These are phyloP conservation scores for Geotrichum candidum DNA, from an alignment of 1,139 yeast species.

Conservation along the genomic window DNA sequence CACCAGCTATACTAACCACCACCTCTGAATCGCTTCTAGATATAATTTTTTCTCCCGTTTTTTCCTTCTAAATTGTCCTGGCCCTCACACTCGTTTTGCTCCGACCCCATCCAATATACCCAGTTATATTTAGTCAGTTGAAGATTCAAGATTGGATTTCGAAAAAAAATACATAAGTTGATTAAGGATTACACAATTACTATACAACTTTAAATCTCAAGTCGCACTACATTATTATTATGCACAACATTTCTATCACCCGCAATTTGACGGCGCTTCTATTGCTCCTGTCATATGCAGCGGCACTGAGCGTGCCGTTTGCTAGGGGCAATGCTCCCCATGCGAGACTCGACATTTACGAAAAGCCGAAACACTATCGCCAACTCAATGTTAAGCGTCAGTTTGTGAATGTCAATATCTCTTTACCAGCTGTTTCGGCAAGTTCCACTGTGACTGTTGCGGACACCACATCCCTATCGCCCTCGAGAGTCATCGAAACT, in stretches of 20 bases:
- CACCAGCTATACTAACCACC: neutral
- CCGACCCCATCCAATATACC: neutral
- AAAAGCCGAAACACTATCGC: conserved; percentile 19
- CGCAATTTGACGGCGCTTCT: neutral
- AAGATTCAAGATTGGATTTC: neutral
- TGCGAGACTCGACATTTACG: conserved; percentile 4
- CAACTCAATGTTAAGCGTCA: conserved; percentile 19
- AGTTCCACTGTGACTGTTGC: neutral
- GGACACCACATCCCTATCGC: neutral
- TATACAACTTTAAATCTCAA: neutral
- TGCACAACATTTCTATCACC: neutral
- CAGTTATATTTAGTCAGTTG: neutral
- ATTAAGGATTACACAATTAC: neutral
- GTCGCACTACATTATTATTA: neutral
- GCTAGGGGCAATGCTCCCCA: neutral
- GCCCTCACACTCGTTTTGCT: neutral
- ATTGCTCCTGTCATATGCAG: conserved; percentile 1
- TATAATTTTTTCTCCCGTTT: neutral
- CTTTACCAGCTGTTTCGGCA: conserved; percentile 4
- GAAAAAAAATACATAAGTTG: neutral
- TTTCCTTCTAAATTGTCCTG: neutral
- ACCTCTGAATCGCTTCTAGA: neutral
- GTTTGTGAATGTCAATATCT: conserved; percentile 16
- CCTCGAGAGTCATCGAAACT: neutral
- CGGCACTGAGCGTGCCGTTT: conserved; percentile 11